Evolutionary conservation across 2,329 filamentous ascomycete species (phyloP).

Genomic region (Pestalotiopsis sp.): DNA sequence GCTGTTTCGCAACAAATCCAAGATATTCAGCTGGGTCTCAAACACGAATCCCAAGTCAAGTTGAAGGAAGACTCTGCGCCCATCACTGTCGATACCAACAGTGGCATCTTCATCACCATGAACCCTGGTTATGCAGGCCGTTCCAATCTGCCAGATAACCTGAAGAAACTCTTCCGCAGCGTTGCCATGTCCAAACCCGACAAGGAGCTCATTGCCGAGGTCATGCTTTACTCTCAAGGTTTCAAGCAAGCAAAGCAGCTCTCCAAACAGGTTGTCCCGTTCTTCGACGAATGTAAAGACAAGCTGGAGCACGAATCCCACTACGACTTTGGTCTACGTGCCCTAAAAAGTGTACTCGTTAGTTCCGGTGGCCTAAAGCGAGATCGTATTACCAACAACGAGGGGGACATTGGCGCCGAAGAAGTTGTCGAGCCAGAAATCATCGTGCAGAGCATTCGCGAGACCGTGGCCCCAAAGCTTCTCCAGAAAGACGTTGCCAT

Average conservation of each 20-base stretch:
- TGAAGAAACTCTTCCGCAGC: constrained; percentile 99
- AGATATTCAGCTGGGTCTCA: constrained; percentile 96
- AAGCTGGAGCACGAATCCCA: constrained; percentile 94
- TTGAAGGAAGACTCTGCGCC: constrained; percentile 87
- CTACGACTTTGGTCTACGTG: constrained; percentile 98
- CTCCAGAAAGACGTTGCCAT: constrained; percentile 90
- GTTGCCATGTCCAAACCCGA: constrained; percentile 99
- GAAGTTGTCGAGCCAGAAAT: constrained; percentile 91
- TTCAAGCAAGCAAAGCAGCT: constrained; percentile 95
- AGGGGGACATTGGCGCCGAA: constrained; percentile 63
- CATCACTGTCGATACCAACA: constrained; percentile 77
- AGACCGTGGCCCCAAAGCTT: constrained; percentile 97
- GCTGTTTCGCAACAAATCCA: constrained; percentile 99
- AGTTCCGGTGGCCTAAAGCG: constrained; percentile 97
- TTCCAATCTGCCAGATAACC: constrained; percentile 96
- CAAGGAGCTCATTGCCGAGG: constrained; percentile 98
- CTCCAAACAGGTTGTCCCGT: constrained; percentile 94
- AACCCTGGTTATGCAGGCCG: constrained; percentile 98
- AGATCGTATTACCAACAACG: constrained; percentile 66
- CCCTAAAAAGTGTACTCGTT: constrained; percentile 96
- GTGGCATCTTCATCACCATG: constrained; percentile 99
- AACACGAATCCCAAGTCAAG: constrained; percentile 89
- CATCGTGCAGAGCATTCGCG: constrained; percentile 95
- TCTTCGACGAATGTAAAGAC: constrained; percentile 89
- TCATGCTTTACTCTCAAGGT: constrained; percentile 99